phyloP scores from a whole-genome alignment of 148 eudicot genomes.

The Chenopodium quinoa region DNA sequence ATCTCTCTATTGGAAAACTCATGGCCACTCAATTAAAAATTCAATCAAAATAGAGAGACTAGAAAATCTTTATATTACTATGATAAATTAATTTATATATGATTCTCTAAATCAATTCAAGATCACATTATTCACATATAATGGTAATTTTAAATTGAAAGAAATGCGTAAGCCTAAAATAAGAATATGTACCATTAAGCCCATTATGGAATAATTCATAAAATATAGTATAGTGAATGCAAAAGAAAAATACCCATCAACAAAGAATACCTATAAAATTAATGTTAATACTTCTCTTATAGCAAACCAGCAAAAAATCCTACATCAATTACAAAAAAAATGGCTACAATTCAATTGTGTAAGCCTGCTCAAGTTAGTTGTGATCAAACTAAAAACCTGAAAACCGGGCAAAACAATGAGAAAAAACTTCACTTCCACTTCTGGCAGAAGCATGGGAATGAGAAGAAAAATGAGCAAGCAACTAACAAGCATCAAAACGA shows the following conservation, averaged over 20 bases:
- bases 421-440: conserved; percentile 23
- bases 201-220: neutral
- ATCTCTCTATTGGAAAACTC: neutral
- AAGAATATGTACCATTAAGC: conserved; percentile 28
- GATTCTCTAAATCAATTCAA: conserved; percentile 14
- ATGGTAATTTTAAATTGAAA: neutral
- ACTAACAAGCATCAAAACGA: too few relatives aligned
- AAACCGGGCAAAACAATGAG: conserved; percentile 7
- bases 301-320: neutral
- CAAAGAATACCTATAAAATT: conserved; percentile 18
- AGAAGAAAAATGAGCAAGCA: neutral
- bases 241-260: conserved; percentile 25
- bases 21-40: neutral
- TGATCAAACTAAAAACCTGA: conserved; percentile 12
- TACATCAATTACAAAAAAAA: neutral
- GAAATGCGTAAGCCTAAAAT: neutral
- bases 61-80: conserved; percentile 10
- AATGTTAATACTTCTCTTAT: conserved; percentile 8
- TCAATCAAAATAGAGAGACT: neutral
- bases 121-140: neutral
- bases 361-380: conserved; percentile 18
- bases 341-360: conserved; percentile 25
- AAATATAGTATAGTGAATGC: neutral
- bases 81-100: conserved; percentile 6
- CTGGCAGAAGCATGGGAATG: conserved; percentile 26